Evolutionary conservation across 2,329 filamentous ascomycete genomes (phyloP).

Genomic region (Trichophyton verrucosum): DNA sequence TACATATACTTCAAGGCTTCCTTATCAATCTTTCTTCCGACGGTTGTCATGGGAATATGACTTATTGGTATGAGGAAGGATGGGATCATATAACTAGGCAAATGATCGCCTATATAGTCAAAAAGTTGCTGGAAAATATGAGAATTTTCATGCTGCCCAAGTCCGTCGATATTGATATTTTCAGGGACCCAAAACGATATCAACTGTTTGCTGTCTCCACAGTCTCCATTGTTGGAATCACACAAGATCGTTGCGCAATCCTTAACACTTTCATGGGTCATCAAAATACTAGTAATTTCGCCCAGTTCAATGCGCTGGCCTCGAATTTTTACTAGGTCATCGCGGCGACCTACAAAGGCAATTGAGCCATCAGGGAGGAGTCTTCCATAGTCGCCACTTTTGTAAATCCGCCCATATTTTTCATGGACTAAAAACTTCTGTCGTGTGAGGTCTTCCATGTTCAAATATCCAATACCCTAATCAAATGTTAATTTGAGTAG

Average conservation of each 20-base stretch:
- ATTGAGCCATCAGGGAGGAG: conserved; percentile 67
- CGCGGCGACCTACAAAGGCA: conserved; percentile 57
- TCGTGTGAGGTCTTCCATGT: conserved; percentile 48
- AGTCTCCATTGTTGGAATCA: conserved; percentile 19
- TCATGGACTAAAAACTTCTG: conserved; percentile 59
- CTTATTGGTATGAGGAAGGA: conserved; percentile 59
- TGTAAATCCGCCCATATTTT: conserved; percentile 59
- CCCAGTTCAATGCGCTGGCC: conserved; percentile 68
- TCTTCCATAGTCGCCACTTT: conserved; percentile 69
- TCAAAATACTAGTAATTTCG: conserved; percentile 56
- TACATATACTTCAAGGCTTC: conserved; percentile 41
- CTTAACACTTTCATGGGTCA: conserved; percentile 40
- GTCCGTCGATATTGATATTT: conserved; percentile 7
- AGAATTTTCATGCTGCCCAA: neutral
- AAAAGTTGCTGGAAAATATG: conserved; percentile 36
- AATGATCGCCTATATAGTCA: conserved; percentile 38
- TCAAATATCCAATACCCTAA: conserved; percentile 55
- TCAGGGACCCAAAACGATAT: conserved; percentile 56
- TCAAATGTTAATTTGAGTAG: conserved; percentile 8
- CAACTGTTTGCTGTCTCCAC: conserved; percentile 41
- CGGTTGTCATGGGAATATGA: conserved; percentile 55
- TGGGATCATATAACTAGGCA: conserved; percentile 72
- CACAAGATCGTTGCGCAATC: conserved; percentile 55
- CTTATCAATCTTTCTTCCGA: conserved; percentile 59
- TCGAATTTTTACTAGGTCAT: conserved; percentile 70